phyloP scores from a whole-genome alignment of 1,284 basidiomycete genomes.

The Pyrrhoderma noxium region DNA sequence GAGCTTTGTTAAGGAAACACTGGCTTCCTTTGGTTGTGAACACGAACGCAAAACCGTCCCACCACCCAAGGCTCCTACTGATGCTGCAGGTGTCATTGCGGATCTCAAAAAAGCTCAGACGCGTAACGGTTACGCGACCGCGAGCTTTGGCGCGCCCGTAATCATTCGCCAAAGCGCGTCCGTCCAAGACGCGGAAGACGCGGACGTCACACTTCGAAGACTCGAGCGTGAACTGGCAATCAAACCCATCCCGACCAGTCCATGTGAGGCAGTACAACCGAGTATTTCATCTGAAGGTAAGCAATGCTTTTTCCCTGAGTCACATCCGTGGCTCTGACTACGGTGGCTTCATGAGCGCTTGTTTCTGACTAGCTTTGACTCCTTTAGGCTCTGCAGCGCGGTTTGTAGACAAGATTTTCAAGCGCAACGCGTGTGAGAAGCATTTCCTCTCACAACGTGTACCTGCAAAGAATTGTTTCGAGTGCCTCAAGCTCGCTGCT shows the following conservation, averaged over 20 bases:
- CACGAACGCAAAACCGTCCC: background rate
- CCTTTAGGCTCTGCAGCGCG: conserved; percentile 10
- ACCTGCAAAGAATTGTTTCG: conserved; percentile 12
- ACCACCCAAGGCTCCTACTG: background rate
- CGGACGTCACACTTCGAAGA: conserved; percentile 6
- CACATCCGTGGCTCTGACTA: no score
- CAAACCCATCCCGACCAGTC: background rate
- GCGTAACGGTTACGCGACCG: background rate
- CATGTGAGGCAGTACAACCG: no score
- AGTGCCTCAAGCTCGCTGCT: conserved; percentile 12
- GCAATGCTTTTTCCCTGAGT: no score
- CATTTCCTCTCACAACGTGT: conserved; percentile 13
- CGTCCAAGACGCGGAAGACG: background rate
- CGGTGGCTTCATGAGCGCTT: conserved; percentile 1
- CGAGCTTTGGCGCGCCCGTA: conserved; percentile 12
- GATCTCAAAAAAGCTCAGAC: conserved; percentile 8
- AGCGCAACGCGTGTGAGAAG: conserved; percentile 9
- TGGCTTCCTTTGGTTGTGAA: background rate
- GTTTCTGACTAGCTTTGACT: background rate
- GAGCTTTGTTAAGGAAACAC: background rate
- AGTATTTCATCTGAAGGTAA: no score
- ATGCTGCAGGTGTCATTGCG: background rate
- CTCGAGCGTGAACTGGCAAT: conserved; percentile 10
- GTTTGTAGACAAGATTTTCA: conserved; percentile 14
- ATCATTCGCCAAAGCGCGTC: background rate